Evolutionary conservation across 106 monocot genomes (phyloP), one percentile per base, ranked within the genome.

Genomic region (Dendrobium chrysotoxum): DNA sequence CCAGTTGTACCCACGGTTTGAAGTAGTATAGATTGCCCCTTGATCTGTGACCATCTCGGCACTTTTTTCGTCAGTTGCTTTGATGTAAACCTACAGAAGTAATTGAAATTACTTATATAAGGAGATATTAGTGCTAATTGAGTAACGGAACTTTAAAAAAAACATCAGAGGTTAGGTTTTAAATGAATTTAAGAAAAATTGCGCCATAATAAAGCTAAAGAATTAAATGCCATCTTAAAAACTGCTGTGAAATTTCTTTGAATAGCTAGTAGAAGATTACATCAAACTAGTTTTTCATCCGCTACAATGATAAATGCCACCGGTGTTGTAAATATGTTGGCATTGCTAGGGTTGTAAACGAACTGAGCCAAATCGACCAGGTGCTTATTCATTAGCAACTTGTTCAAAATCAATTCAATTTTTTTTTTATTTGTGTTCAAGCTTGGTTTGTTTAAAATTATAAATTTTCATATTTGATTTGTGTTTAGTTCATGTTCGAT

Each of bases 31-130:
- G 47, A 98, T 98, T 72, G 97, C 97, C 73, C 97, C 97, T 88
- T 94, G 74, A 82, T 98, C 92, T 76, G 97, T 98, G 31, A 98
- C 97, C 97, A 98, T 98, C 78, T 98, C 97, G 66, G 97, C 97
- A 87, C 97, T 88, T 74, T 98, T 90, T 41, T 98, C 94, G 23
- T 82, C 92, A 30, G 86, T 98, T 54, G 94, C 97, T 81, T 98
- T 89, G 25, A 98, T 92, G 80, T 94, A 98, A 71, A 98, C 94
- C 97, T 98, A 54, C 45, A 45, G 38, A 71, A 42, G 81, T 30
- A 76, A 74, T 38, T 71, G 31, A 71, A 71, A 35, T 38, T 38
- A 35, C 71, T 71, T 71, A 35, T 71, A 35, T 70, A 1, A 30
- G 28, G 70, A 31, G 26, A 23, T 23, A 64, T 64, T 26, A 23